Evolutionary conservation across 805 yeast genomes (phyloP), one percentile per base, ranked within the genome.

Genomic region (Metschnikowia santaceciliae): DNA sequence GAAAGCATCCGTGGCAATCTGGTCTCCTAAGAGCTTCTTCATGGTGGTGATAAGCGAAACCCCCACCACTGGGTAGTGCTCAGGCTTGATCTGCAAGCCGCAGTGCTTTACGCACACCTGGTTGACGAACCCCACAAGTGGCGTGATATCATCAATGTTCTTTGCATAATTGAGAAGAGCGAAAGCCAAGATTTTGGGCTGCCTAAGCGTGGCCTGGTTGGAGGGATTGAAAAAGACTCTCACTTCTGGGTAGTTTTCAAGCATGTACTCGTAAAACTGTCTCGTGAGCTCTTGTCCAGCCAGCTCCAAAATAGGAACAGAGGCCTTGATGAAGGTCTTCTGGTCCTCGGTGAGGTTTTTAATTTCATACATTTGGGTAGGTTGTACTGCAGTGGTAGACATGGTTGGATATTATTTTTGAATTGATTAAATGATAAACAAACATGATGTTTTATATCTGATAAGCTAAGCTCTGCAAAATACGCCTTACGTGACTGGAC

Each of bases 21-120:
- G 70, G 40, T 69, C 75, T 4, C 88, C 88, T 34, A 85, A 67
- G 38, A 81, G 73, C 49, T 76, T 75, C 38, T 65, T 62, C 65
- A 86, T 74, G 13, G 89, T 80, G 26, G 68, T 68, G 32, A 85
- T 61, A n/a, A 86, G 65, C 53, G 76, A 74, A 32, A 65, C 61
- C 30, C 90, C 91, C 32, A 85, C 90, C 55, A 81, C 72, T 20
- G 82, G 80, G 58, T 85, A 85, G 51, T 84, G 89, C 50, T 81
- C 86, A 3, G 90, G 80, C 54, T 68, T 63, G 40, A 85, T 76
- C 60, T 80, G 80, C 54, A 86, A 69, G 41, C 87, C 86, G 52
- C 79, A 82, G 57, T 86, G 91, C 64, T 84, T 86, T 55, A 74
- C 75, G 42, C 79, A 85, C 58, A 85, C 82, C 53, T 79, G 81